These are phyloP conservation scores for Eucommia ulmoides DNA, from an alignment of 257 asterid genomes.

Conservation along the genomic window DNA sequence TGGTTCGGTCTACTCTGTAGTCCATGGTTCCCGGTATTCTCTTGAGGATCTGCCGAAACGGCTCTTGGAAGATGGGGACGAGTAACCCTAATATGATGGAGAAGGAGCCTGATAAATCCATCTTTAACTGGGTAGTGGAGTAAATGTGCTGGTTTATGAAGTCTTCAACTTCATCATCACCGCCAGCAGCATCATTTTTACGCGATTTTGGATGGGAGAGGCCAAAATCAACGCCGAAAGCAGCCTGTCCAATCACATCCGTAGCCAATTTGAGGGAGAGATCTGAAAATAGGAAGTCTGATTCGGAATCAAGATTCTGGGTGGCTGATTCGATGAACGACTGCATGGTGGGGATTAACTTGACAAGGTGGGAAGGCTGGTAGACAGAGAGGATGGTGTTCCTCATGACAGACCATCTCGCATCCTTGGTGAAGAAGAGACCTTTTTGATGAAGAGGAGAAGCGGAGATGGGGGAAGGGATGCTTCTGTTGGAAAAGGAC, in stretches of 20 bases:
- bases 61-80: slow-evolving; percentile 72
- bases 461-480: slow-evolving; percentile 87
- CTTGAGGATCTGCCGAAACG: slow-evolving; percentile 72
- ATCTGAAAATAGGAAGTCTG: slow-evolving; percentile 57
- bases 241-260: slow-evolving; percentile 83
- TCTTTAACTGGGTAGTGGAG: slow-evolving; percentile 85
- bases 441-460: slow-evolving; percentile 96
- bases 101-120: slow-evolving; percentile 87
- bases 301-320: slow-evolving; percentile 36
- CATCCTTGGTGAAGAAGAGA: slow-evolving; percentile 85
- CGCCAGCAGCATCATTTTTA: slow-evolving; percentile 5
- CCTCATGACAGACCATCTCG: slow-evolving; percentile 90
- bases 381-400: slow-evolving; percentile 73
- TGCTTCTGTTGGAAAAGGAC: slow-evolving; percentile 66
- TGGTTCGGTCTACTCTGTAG: slow-evolving; percentile 57
- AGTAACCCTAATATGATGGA: slow-evolving; percentile 74
- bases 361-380: slow-evolving; percentile 91
- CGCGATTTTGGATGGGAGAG: slow-evolving; percentile 52
- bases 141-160: slow-evolving; percentile 82
- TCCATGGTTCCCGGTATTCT: slow-evolving; percentile 85
- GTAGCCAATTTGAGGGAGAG: slow-evolving; percentile 81
- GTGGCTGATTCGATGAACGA: slow-evolving; percentile 50
- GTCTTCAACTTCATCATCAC: slow-evolving; percentile 39
- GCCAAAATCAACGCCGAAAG: slow-evolving; percentile 85
- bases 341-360: slow-evolving; percentile 78